Base-by-base conservation (phyloP, 495 filamentous ascomycete genomes). In the Neurospora pannonica region DNA sequence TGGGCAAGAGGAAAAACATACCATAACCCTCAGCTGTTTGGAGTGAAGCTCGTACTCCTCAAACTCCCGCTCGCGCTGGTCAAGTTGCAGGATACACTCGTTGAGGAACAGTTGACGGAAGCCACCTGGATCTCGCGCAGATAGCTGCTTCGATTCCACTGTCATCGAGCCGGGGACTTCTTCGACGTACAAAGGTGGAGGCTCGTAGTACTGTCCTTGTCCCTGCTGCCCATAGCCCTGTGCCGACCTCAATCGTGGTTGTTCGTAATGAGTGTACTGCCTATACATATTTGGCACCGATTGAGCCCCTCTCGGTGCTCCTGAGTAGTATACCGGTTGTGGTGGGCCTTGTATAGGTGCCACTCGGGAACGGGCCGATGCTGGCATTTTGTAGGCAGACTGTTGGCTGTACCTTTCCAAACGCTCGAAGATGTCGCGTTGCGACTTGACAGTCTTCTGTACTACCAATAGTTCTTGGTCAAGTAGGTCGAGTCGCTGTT, bases 401-500 rank as follows among this genome's bases (percentile, higher is more conserved):
- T 71, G 70, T 77, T 78, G 38, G 43, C 34, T 72, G 42, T 76
- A 70, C 15, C 38, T 74, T 76, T 67, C 74, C 74, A 70, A 71
- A 38, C 46, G 70, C 34, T 76, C 72, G 60, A 82, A 71, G 46
- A 83, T 77, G 9, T 71, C 67, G 42, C 43, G 75, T 70, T 81
- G 76, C 70, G 43, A 38, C 17, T 24, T 60, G 19, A 82, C 62
- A 21, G 78, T 82, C 21, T 76, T 75, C 24, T 74, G 76, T 15
- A 85, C 82, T 31, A 82, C 78, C 36, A 75, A 75, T 31, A 85
- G 75, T 74, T 86, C 83, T 75, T 85, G 81, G 31, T 81, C 78
- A 9, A 85, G 77, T 19, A 79, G 75, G 10, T 74, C 75, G 24
- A 86, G 78, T 31, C 78, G 74, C 71, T 82, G 75, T 71, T 86